These are phyloP conservation scores for Monilinia vaccinii-corymbosi DNA, from an alignment of 2,329 filamentous ascomycete species.

Conservation along the genomic window DNA sequence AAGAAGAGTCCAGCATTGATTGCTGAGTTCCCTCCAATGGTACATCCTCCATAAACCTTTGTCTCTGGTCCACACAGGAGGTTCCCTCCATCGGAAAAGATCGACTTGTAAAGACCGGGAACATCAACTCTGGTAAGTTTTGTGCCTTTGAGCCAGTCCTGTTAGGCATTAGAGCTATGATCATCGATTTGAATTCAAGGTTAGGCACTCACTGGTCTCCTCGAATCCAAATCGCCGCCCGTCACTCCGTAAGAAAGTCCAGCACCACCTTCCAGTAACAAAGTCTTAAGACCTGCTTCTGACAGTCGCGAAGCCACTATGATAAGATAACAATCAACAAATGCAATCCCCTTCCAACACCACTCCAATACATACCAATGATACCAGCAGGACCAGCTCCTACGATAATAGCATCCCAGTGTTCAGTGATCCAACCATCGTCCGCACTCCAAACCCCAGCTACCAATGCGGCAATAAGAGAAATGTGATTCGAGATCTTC, in stretches of 20 bases:
- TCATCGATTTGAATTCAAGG: background rate
- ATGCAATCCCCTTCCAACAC: background rate
- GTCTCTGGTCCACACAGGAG: slow-evolving; percentile 36
- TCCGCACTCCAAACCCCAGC: slow-evolving; percentile 3
- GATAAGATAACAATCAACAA: background rate
- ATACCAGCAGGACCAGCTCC: slow-evolving; percentile 43
- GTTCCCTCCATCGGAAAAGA: slow-evolving; percentile 35
- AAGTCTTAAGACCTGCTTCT: slow-evolving; percentile 41
- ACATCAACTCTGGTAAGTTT: slow-evolving; percentile 43
- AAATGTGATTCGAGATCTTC: background rate
- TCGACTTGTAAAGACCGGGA: slow-evolving; percentile 41
- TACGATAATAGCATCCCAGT: slow-evolving; percentile 34
- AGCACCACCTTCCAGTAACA: slow-evolving; percentile 44
- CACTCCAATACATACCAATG: slow-evolving; percentile 25
- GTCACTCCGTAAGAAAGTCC: slow-evolving; percentile 41
- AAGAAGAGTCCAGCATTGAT: slow-evolving; percentile 47
- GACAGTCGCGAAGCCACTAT: slow-evolving; percentile 38
- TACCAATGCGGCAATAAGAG: background rate
- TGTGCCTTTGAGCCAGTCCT: slow-evolving; percentile 38
- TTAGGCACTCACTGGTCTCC: slow-evolving; percentile 28
- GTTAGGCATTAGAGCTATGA: background rate
- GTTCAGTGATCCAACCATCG: slow-evolving; percentile 20
- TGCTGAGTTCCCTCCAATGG: slow-evolving; percentile 42
- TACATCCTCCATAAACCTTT: slow-evolving; percentile 40
- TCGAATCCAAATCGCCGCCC: slow-evolving; percentile 34